Conservation (phyloP, 2,329 filamentous ascomycete genomes). For the Pseudogymnoascus sp. region DNA sequence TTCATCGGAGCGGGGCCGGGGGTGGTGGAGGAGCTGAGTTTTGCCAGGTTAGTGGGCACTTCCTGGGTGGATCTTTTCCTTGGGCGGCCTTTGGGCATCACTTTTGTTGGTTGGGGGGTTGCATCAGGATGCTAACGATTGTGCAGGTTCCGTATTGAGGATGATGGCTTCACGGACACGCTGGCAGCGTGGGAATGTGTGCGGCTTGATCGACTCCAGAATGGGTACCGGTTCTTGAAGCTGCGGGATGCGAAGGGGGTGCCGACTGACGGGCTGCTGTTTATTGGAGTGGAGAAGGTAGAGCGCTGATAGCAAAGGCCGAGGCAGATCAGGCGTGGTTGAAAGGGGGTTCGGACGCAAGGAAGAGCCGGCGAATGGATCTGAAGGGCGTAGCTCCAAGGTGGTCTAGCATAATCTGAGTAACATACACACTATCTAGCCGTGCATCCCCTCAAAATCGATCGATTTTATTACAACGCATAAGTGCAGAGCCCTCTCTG, state of each 20-base stretch:
- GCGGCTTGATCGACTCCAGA: slow-evolving; percentile 67
- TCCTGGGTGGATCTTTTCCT: not conserved
- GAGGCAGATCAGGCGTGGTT: not conserved
- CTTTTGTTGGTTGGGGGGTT: not conserved
- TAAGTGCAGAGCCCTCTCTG: not conserved
- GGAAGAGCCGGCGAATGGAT: slow-evolving; percentile 5
- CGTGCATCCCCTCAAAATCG: not conserved
- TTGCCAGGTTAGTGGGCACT: slow-evolving; percentile 52
- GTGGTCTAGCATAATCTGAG: not conserved
- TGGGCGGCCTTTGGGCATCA: not conserved
- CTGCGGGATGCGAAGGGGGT: slow-evolving; percentile 61
- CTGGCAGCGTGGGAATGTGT: slow-evolving; percentile 85
- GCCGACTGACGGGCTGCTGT: slow-evolving; percentile 56
- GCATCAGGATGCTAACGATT: not conserved
- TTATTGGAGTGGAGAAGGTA: slow-evolving; percentile 64
- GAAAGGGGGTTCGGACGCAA: not conserved
- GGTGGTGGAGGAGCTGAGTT: slow-evolving; percentile 61
- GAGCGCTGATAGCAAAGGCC: not conserved
- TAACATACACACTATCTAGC: slow-evolving; percentile 1
- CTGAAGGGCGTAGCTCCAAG: not conserved
- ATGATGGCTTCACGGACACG: slow-evolving; percentile 73
- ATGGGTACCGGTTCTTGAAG: slow-evolving; percentile 70
- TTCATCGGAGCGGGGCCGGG: slow-evolving; percentile 46
- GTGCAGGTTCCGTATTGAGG: slow-evolving; percentile 65
- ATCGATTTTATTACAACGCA: slow-evolving; percentile 8